Evolutionary conservation across 164 flowering plant species (phyloP).

Genomic region (Aristolochia fimbriata): DNA sequence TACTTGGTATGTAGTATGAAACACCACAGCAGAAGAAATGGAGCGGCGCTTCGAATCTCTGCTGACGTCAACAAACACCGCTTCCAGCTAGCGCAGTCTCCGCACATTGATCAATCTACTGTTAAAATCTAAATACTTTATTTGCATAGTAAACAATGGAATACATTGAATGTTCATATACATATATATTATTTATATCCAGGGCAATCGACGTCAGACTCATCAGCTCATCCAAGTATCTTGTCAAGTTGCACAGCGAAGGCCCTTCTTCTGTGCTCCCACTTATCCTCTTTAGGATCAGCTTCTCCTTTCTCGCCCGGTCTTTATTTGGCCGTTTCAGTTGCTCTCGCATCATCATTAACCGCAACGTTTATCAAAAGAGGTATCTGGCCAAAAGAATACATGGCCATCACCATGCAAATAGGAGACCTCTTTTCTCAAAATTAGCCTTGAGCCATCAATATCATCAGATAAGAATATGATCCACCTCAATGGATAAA

Average conservation of each 20-base stretch:
- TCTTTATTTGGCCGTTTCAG: constrained; percentile 1
- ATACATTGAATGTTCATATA: no score
- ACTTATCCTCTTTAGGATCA: neutral
- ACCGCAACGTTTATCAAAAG: neutral
- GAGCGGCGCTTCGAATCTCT: no score
- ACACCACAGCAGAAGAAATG: no score
- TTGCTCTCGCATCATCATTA: constrained; percentile 1
- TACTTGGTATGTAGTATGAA: no score
- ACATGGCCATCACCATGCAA: neutral
- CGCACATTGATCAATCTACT: no score
- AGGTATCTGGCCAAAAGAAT: neutral
- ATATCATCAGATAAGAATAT: neutral
- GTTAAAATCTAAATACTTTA: no score
- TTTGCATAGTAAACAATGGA: no score
- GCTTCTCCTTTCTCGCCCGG: neutral
- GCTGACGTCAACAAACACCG: no score
- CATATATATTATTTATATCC: no score
- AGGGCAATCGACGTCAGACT: no score
- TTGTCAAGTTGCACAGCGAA: neutral
- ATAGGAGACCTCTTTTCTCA: neutral
- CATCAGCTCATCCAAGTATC: neutral
- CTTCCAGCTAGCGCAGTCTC: no score
- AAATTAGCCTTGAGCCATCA: constrained; percentile 3
- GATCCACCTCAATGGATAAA: constrained; percentile 1
- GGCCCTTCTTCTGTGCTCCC: no score